Percentiles rank a stretch among this genome's conserved stretches.
Conservation (phyloP, 306 rosid species). For the Heteromeles arbutifolia region DNA sequence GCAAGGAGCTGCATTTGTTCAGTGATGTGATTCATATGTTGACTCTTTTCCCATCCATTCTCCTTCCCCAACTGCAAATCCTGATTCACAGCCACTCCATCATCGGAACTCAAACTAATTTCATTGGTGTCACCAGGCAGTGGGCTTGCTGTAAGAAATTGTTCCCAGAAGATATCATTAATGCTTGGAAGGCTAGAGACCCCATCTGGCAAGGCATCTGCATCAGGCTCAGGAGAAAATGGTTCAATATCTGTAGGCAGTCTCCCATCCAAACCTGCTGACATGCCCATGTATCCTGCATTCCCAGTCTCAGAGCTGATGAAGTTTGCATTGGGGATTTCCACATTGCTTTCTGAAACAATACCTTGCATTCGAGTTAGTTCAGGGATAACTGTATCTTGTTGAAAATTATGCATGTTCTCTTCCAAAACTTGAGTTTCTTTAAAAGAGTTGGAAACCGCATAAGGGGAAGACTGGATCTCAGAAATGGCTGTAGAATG, state of each 20-base stretch:
- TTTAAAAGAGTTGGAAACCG: conserved; percentile 18
- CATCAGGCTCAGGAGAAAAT: conserved; percentile 34
- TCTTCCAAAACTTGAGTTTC: conserved; percentile 28
- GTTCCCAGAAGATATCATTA: conserved; percentile 66
- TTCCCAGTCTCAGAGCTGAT: conserved; percentile 27
- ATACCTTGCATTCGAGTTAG: conserved; percentile 31
- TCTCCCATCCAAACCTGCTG: conserved; percentile 43
- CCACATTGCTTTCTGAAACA: conserved; percentile 24
- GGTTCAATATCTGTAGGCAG: conserved; percentile 25
- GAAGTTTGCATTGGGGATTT: conserved; percentile 27
- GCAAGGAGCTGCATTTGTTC: conserved; percentile 67
- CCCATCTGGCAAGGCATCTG: conserved; percentile 26
- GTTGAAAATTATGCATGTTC: conserved; percentile 20
- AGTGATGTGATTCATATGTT: conserved; percentile 41
- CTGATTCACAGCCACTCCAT: conserved; percentile 34
- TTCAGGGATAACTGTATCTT: conserved; percentile 27
- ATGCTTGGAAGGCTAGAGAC: conserved; percentile 52
- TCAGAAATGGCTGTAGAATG: conserved; percentile 30
- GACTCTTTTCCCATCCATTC: conserved; percentile 41
- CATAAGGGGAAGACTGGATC: conserved; percentile 30
- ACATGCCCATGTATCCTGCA: conserved; percentile 34
- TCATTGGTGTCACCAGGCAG: conserved; percentile 46
- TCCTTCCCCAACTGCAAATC: conserved; percentile 29
- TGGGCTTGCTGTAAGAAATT: conserved; percentile 34
- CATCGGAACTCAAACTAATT: conserved; percentile 30